Percentiles rank a stretch among this genome's conserved stretches.
Conservation (phyloP, 2,329 filamentous ascomycete genomes). For the Botrytis byssoidea region DNA sequence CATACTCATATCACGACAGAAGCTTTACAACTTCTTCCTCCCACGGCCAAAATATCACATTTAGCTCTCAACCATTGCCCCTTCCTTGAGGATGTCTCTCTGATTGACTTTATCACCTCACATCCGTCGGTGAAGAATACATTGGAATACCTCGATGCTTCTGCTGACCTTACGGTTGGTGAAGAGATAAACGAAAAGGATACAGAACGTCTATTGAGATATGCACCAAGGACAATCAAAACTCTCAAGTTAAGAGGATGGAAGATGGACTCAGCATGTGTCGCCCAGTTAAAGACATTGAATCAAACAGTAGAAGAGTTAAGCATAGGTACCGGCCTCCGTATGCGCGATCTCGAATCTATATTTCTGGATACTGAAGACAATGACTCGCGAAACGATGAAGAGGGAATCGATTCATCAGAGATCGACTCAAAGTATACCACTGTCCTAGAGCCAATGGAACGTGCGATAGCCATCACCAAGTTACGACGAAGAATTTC, state of each 20-base stretch:
- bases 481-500: constrained; percentile 25
- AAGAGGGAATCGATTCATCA: constrained; percentile 4
- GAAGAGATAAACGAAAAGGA: constrained; percentile 10
- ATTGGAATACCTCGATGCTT: constrained; percentile 11
- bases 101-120: constrained; percentile 66
- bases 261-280: constrained; percentile 11
- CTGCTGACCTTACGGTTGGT: neutral
- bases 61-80: constrained; percentile 73
- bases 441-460: constrained; percentile 24
- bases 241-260: constrained; percentile 19
- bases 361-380: constrained; percentile 22
- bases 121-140: constrained; percentile 43
- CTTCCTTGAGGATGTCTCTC: constrained; percentile 60
- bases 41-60: constrained; percentile 68
- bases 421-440: constrained; percentile 19
- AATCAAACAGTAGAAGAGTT: constrained; percentile 15
- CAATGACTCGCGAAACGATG: neutral
- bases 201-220: constrained; percentile 3
- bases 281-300: neutral
- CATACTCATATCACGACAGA: constrained; percentile 70
- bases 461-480: constrained; percentile 27
- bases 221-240: constrained; percentile 11
- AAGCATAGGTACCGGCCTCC: constrained; percentile 22
- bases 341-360: constrained; percentile 27
- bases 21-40: constrained; percentile 65